Percentiles rank a stretch among this genome's conserved stretches.
Evolutionary conservation across 805 yeast species (phyloP).

Genomic region (Schwanniomyces pseudopolymorphus): DNA sequence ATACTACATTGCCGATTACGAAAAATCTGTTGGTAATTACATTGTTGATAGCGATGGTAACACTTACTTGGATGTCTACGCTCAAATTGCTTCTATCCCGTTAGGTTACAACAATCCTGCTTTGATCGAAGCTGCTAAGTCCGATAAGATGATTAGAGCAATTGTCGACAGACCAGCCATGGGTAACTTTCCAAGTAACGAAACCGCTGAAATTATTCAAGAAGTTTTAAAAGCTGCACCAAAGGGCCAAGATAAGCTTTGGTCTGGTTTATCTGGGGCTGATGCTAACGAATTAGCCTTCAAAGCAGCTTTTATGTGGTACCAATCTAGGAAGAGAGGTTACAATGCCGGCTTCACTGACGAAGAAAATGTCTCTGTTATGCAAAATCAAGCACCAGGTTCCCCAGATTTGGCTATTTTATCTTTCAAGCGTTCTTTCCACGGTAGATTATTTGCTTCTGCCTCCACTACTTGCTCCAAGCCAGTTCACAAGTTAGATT

Average conservation of each 20-base stretch:
- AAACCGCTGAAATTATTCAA: constrained; percentile 56
- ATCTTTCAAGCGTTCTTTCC: constrained; percentile 88
- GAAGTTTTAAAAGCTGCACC: constrained; percentile 67
- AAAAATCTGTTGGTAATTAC: constrained; percentile 75
- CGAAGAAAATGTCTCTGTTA: constrained; percentile 70
- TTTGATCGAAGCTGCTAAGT: constrained; percentile 34
- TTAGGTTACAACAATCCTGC: constrained; percentile 46
- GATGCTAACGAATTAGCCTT: constrained; percentile 88
- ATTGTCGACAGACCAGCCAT: constrained; percentile 68
- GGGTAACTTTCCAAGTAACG: constrained; percentile 76
- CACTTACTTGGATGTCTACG: constrained; percentile 68
- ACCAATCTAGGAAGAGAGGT: constrained; percentile 69
- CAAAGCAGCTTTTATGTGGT: constrained; percentile 85
- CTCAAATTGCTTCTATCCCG: constrained; percentile 45
- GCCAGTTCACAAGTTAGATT: constrained; percentile 89
- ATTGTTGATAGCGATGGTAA: constrained; percentile 81
- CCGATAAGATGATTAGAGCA: constrained; percentile 42
- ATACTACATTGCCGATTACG: constrained; percentile 75
- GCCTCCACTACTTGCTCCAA: constrained; percentile 90
- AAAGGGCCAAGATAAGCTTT: constrained; percentile 68
- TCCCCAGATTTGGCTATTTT: constrained; percentile 82
- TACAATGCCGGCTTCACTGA: constrained; percentile 54
- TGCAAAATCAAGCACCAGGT: constrained; percentile 85
- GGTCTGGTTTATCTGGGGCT: constrained; percentile 83
- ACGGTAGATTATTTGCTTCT: constrained; percentile 91